These are phyloP conservation scores for Vitellaria paradoxa DNA, from an alignment of 179 eudicot species.

Conservation along the genomic window DNA sequence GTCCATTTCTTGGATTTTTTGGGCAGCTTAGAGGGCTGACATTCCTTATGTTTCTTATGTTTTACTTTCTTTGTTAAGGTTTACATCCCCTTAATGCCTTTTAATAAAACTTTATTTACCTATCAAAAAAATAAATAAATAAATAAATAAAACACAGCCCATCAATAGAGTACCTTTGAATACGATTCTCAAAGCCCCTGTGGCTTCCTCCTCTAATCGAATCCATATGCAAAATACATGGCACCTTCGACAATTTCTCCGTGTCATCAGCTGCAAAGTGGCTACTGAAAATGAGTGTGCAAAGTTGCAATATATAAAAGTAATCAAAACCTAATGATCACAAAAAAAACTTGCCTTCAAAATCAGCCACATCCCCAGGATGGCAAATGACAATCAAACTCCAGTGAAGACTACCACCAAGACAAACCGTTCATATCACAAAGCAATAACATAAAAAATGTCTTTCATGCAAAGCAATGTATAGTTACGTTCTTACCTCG, in stretches of 20 bases:
- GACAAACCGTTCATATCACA: neutral
- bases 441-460: neutral
- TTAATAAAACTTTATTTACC: no score
- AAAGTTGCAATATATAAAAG: neutral
- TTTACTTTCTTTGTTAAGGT: no score
- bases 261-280: conserved; percentile 41
- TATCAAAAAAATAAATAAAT: no score
- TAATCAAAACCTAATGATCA: neutral
- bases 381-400: conserved; percentile 88
- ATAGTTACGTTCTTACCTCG: conserved; percentile 48
- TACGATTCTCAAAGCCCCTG: conserved; percentile 58
- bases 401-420: conserved; percentile 75
- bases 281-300: neutral
- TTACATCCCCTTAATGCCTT: no score
- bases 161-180: conserved; percentile 49
- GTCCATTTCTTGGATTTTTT: no score
- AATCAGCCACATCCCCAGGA: conserved; percentile 67
- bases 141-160: neutral
- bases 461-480: conserved; percentile 2
- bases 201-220: conserved; percentile 87
- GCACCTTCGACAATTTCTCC: conserved; percentile 45
- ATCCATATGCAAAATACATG: conserved; percentile 90
- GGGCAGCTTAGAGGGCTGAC: no score
- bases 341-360: conserved; percentile 38
- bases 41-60: no score